Base-by-base conservation (phyloP, 2,329 filamentous ascomycete genomes). In the Scedosporium aurantiacum region DNA sequence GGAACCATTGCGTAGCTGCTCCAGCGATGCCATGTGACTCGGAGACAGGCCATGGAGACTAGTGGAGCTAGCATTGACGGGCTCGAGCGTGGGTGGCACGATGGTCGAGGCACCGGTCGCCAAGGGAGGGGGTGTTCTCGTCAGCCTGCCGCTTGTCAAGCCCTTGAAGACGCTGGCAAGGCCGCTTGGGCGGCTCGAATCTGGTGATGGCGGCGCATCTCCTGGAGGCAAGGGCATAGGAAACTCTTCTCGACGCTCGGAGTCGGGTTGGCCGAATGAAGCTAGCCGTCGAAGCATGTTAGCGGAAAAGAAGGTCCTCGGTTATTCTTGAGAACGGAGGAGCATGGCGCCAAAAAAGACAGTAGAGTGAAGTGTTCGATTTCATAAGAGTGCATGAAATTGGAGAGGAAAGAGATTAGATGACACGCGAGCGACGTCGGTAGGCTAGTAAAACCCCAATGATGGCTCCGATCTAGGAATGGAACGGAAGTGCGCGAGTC, bases 141-240 rank as follows among this genome's bases (percentile, higher is more conserved):
- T 57, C 18, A 62, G 59, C 55, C 79, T 84, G 62, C 77, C 77
- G 67, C 78, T 78, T 57, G 84, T 80, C 67, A 87, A 74, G 66
- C 81, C 83, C 68, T 84, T 85, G 69, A 87, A 83, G 64, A 87
- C 83, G 66, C 82, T 81, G 67, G 82, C 83, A 67, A 87, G 76
- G 66, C 82, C 82, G 64, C 83, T 77, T 47, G 77, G 71, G 68
- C 74, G 78, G 73, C 77, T 81, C 62, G 80, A 75, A 70, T 87
- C 83, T 67, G 79, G 78, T 64, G 79, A 78, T 63, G 78, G 76
- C 65, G 75, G 70, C 68, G 78, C 79, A 76, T 86, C 82, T 76
- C 81, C 81, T 66, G 79, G 74, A 68, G 79, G 78, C 63, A 82
- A 81, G 74, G 83, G 79, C 84, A 87, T 87, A 76, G 78, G 77